Base-by-base conservation (phyloP, 768 basidiomycete species). In the Boletus edulis region DNA sequence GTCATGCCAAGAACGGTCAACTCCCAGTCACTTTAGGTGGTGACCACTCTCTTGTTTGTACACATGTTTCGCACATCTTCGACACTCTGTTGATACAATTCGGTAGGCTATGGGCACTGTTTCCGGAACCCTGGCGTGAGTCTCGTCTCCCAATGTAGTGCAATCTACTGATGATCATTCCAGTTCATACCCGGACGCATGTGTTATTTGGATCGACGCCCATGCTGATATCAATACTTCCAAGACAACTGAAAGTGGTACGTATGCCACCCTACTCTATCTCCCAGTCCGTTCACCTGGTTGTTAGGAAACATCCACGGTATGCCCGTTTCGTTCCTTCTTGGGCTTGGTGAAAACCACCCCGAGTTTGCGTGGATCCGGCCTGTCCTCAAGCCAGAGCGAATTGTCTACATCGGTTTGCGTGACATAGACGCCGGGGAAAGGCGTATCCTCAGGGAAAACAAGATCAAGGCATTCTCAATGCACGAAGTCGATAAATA, bases 171-270 rank as follows among this genome's bases (percentile, higher is more conserved):
- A 65, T 41, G 18, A 20, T 22, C 24, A 38, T 51, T 57, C 24
- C 47, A 92, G 91, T 54, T 76, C 78, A 44, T 80, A 91, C 66
- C 86, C 89, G 13, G 82, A 92, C 29, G 85, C 90, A 22, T 91
- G 91, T 67, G 86, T 99, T 35, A 76, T 99, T 57, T 98, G 97
- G 97, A 78, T 98, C 55, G 97, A 99, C 68, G 97, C 97, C 3
- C 97, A 98, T 64, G 89, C 94, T 18, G 97, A 98, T 69, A 93
- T 99, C 75, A 98, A 99, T 72, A 97, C 95, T 7, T 74, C 81
- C 12, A 83, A 87, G 52, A 84, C 90, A 15, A 94, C 94, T 18
- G 86, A 75, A 41, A 85, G 88, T 62, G 88, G 88, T 82, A 67
- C 52, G 74, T 64, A 35, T 43, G 9, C 35, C 52, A 38, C 40